Evolutionary conservation across 192 early-diverging fungal species (phyloP).

Genomic region (Powellomyces hirtus): DNA sequence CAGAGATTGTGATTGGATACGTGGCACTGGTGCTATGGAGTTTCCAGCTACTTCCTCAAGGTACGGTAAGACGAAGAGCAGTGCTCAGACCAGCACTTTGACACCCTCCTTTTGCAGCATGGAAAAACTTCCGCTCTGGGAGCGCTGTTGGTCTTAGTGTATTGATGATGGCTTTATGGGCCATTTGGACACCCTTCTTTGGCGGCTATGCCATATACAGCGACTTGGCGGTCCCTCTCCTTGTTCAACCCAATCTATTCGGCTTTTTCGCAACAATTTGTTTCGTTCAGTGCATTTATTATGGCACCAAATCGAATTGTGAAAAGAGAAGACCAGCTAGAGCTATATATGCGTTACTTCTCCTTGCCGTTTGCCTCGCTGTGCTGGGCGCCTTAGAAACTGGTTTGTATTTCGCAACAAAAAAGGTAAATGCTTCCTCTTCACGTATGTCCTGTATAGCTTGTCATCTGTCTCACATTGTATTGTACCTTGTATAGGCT

Average conservation of each 20-base stretch:
- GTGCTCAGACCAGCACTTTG: neutral
- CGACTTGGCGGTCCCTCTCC: neutral
- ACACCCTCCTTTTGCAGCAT: neutral
- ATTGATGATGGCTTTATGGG: slow-evolving; percentile 23
- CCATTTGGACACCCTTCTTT: slow-evolving; percentile 25
- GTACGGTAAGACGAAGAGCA: neutral
- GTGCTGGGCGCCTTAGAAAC: slow-evolving; percentile 14
- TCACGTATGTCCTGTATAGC: too few species aligned
- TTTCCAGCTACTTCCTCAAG: slow-evolving; percentile 28
- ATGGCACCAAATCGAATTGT: neutral
- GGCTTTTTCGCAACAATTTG: slow-evolving; percentile 25
- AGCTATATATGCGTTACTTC: neutral
- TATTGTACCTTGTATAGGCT: too few species aligned
- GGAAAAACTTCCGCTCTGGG: slow-evolving; percentile 4
- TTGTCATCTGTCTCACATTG: too few species aligned
- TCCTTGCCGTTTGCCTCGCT: neutral
- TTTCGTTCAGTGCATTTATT: slow-evolving; percentile 20
- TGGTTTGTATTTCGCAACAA: slow-evolving; percentile 1
- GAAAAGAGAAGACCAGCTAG: neutral
- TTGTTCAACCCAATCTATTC: slow-evolving; percentile 30
- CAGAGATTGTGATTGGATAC: slow-evolving; percentile 13
- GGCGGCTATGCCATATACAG: slow-evolving; percentile 10
- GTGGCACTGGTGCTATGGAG: slow-evolving; percentile 21
- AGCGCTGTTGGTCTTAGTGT: slow-evolving; percentile 7
- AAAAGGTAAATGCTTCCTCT: too few species aligned